phyloP scores from a whole-genome alignment of 495 filamentous ascomycete genomes.

The Pseudevernia furfuracea region DNA sequence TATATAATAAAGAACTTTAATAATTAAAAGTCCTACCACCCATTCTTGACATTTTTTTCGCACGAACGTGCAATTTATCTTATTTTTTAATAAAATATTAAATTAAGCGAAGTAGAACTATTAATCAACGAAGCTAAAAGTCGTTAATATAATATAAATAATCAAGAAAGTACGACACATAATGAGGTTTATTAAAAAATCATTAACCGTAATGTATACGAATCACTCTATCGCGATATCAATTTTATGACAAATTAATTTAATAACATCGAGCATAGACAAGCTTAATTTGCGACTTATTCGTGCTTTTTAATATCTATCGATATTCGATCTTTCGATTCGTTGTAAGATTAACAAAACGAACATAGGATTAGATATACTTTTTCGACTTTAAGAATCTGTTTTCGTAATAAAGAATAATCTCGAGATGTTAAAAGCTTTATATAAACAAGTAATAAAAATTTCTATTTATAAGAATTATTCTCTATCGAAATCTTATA shows the following conservation, averaged over 20 bases:
- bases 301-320: conserved; percentile 3
- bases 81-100: conserved; percentile 3
- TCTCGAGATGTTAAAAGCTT: neutral
- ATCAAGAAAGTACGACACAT: conserved; percentile 1
- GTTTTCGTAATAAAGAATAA: neutral
- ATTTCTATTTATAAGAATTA: neutral
- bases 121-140: neutral
- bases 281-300: conserved; percentile 11
- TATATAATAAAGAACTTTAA: neutral
- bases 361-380: conserved; percentile 1
- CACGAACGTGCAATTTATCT: neutral
- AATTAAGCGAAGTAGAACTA: neutral
- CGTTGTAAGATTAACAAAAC: conserved; percentile 9
- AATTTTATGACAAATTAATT: conserved; percentile 5
- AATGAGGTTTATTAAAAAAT: neutral
- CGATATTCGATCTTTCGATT: conserved; percentile 11
- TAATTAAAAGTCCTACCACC: neutral
- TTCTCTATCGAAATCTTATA: too few species aligned
- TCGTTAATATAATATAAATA: conserved; percentile 1
- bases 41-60: too few species aligned
- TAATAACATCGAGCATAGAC: conserved; percentile 14
- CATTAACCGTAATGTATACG: conserved; percentile 1
- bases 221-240: conserved; percentile 7
- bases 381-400: neutral
- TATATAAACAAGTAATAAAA: conserved; percentile 5